A percentile compares a stretch with the other conserved stretches of the same genome.
Evolutionary conservation across 768 basidiomycete genomes (phyloP).

Genomic region (Mycena epipterygia): DNA sequence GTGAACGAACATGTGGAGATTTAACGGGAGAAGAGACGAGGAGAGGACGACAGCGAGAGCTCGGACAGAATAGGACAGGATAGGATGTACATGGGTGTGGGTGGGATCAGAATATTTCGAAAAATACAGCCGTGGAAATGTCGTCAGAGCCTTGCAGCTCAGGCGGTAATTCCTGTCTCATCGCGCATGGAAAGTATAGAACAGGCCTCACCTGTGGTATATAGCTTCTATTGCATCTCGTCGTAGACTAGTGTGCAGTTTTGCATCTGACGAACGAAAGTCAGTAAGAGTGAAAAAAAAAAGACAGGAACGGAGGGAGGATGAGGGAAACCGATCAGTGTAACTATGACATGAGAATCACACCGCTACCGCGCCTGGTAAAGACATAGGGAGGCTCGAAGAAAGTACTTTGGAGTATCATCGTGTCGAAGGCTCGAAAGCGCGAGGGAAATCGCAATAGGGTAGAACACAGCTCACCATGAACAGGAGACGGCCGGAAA

Average conservation of each 20-base stretch:
- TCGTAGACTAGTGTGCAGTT: too few relatives aligned
- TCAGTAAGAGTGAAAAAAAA: not conserved
- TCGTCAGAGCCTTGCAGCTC: slow-evolving; percentile 75
- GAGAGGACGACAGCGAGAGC: not conserved
- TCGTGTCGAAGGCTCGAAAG: slow-evolving; percentile 60
- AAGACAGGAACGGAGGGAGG: slow-evolving; percentile 8
- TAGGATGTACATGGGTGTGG: too few relatives aligned
- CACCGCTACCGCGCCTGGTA: slow-evolving; percentile 64
- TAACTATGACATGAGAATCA: slow-evolving; percentile 86
- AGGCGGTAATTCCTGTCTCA: slow-evolving; percentile 92
- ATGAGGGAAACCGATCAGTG: slow-evolving; percentile 73
- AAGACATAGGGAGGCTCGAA: slow-evolving; percentile 49
- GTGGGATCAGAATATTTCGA: slow-evolving; percentile 62
- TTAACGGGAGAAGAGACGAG: not conserved
- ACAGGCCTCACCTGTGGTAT: too few relatives aligned
- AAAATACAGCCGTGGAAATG: slow-evolving; percentile 86
- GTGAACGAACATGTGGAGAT: not conserved
- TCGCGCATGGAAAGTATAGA: slow-evolving; percentile 50
- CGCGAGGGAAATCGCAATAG: too few relatives aligned
- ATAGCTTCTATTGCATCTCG: too few relatives aligned
- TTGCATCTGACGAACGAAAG: too few relatives aligned
- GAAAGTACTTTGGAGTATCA: slow-evolving; percentile 59
- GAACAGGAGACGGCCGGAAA: too few relatives aligned
- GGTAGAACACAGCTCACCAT: too few relatives aligned
- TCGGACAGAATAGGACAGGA: not conserved